Percentiles rank a stretch among this genome's conserved stretches.
phyloP scores from a whole-genome alignment of 148 eudicot species.

The Salicornia ramosissima region DNA sequence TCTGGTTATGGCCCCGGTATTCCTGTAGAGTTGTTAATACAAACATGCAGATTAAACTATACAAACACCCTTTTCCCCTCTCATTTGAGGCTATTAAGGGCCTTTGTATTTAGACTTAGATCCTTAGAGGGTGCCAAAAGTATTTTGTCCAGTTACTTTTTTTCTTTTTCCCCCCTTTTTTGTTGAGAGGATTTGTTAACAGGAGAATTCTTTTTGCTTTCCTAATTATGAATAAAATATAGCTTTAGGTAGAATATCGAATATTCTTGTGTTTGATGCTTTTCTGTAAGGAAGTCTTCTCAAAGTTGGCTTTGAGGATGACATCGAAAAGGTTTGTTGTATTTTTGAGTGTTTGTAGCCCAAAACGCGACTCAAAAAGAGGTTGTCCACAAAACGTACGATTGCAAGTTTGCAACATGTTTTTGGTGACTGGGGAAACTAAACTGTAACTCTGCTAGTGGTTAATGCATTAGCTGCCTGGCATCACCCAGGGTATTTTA shows the following conservation, averaged over 20 bases:
- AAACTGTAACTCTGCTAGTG: too few species aligned
- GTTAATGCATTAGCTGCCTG: too few species aligned
- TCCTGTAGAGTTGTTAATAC: conserved; percentile 43
- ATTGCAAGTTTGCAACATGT: too few species aligned
- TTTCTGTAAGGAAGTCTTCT: too few species aligned
- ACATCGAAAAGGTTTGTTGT: too few species aligned
- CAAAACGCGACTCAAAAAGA: too few species aligned
- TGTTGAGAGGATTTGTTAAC: not conserved
- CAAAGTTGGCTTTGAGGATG: too few species aligned
- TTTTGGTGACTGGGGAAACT: too few species aligned
- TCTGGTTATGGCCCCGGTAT: conserved; percentile 95
- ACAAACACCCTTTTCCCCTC: conserved; percentile 17
- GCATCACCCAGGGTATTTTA: too few species aligned
- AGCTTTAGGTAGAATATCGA: not conserved
- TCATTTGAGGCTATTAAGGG: not conserved
- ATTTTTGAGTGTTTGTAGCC: too few species aligned
- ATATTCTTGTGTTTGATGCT: not conserved
- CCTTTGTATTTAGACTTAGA: conserved; percentile 10
- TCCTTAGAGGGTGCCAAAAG: conserved; percentile 22
- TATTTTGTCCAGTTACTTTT: conserved; percentile 11
- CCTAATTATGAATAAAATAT: conserved; percentile 15
- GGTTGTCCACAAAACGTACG: too few species aligned
- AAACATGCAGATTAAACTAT: conserved; percentile 20
- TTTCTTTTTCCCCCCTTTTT: too few species aligned
- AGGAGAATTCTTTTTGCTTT: conserved; percentile 11